Evolutionary conservation across 495 filamentous ascomycete genomes (phyloP).

Genomic region (Lasiosphaeriaceae sp.): DNA sequence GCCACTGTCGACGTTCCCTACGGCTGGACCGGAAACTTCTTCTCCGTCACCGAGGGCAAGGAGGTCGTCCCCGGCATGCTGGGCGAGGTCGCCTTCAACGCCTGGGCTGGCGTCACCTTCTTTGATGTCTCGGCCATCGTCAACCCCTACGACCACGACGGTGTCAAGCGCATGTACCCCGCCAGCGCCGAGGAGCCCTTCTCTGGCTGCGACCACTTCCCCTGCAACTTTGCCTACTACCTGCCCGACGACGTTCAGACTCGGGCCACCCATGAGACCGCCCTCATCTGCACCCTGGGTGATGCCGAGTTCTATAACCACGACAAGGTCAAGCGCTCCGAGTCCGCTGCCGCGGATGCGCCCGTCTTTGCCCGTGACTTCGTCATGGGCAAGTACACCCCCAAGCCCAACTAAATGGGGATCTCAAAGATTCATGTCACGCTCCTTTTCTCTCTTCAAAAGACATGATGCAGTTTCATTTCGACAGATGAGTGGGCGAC

Average conservation of each 20-base stretch:
- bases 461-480: neutral
- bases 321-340: no score
- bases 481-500: neutral
- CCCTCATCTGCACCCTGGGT: slow-evolving; percentile 41
- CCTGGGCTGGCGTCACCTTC: slow-evolving; percentile 38
- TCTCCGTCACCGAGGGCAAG: slow-evolving; percentile 36
- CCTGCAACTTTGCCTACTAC: slow-evolving; percentile 48
- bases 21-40: slow-evolving; percentile 47
- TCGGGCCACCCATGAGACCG: slow-evolving; percentile 30
- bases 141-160: slow-evolving; percentile 40
- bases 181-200: slow-evolving; percentile 12
- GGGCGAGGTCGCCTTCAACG: slow-evolving; percentile 47
- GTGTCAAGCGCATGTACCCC: slow-evolving; percentile 47
- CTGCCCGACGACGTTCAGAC: slow-evolving; percentile 47
- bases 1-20: slow-evolving; percentile 33
- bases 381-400: slow-evolving; percentile 10
- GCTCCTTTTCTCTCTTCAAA: neutral
- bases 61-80: slow-evolving; percentile 45
- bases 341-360: neutral
- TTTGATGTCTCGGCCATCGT: slow-evolving; percentile 55
- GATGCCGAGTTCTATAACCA: slow-evolving; percentile 2
- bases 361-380: slow-evolving; percentile 13
- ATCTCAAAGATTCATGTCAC: neutral
- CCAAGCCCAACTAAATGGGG: neutral
- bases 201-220: slow-evolving; percentile 46